phyloP scores from a whole-genome alignment of 441 rosid species.

The Jatropha multifida region DNA sequence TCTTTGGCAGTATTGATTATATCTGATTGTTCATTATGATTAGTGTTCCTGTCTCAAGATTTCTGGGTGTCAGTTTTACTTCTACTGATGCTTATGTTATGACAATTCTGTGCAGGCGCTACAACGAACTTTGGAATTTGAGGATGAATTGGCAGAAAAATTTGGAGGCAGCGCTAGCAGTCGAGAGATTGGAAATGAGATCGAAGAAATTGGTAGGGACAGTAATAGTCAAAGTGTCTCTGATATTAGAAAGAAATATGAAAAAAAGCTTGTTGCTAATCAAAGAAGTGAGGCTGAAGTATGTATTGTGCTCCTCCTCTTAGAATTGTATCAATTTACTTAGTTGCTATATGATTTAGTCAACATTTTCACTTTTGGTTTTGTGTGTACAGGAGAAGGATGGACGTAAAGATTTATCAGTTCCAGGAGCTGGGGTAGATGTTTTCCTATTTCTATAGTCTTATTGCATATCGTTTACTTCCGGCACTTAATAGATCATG shows the following conservation, averaged over 20 bases:
- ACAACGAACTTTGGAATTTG: conserved; percentile 96
- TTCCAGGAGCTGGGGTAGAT: conserved; percentile 95
- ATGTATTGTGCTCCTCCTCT: conserved; percentile 26
- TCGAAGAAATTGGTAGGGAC: conserved; percentile 87
- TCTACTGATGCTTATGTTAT: conserved; percentile 29
- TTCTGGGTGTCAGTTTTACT: conserved; percentile 19
- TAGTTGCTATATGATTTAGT: background rate
- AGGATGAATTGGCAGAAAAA: conserved; percentile 92
- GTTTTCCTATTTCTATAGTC: conserved; percentile 5
- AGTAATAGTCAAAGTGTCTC: conserved; percentile 64
- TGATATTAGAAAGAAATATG: conserved; percentile 95
- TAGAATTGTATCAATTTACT: background rate
- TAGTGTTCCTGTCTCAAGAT: background rate
- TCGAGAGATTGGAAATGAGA: conserved; percentile 70
- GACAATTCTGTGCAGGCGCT: conserved; percentile 58
- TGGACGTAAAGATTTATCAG: conserved; percentile 74
- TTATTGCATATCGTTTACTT: background rate
- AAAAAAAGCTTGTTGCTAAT: conserved; percentile 84
- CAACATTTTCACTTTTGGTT: conserved; percentile 22
- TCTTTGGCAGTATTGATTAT: conserved; percentile 1
- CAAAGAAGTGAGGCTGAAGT: conserved; percentile 69
- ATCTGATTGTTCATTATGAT: background rate
- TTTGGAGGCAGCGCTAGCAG: conserved; percentile 82
- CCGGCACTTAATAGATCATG: conserved; percentile 8
- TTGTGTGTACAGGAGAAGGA: conserved; percentile 65